These are phyloP conservation scores for Raphidocelis subcapitata DNA, from an alignment of 139 green algal genomes.

Conservation along the genomic window DNA sequence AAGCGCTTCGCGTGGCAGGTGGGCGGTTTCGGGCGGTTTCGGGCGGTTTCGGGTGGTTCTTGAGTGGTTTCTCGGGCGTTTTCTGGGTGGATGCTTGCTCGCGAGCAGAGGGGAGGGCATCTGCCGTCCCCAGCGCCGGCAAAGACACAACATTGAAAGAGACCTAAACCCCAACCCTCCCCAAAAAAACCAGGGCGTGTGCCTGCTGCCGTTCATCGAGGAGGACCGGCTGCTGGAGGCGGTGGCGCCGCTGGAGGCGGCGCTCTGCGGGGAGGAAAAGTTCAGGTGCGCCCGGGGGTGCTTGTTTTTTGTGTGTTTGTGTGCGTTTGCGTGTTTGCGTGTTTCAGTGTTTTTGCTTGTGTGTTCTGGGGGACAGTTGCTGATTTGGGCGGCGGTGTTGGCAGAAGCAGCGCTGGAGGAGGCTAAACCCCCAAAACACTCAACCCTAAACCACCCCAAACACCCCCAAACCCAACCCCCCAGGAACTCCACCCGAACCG, in stretches of 20 bases:
- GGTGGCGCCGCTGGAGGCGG: constrained; percentile 46
- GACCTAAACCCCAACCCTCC: too few relatives aligned
- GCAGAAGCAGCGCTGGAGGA: not conserved
- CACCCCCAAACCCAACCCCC: not conserved
- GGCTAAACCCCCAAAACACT: not conserved
- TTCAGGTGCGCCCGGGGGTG: constrained; percentile 33
- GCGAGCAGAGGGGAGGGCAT: too few relatives aligned
- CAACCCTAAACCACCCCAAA: not conserved
- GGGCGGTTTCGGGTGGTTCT: too few relatives aligned
- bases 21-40: not conserved
- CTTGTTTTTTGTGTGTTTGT: not conserved
- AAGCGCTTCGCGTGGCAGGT: constrained; percentile 96
- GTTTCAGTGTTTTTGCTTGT: not conserved
- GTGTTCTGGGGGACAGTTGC: not conserved
- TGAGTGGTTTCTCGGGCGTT: too few relatives aligned
- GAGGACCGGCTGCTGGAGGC: constrained; percentile 51
- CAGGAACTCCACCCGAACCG: constrained; percentile 65
- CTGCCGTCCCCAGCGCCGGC: too few relatives aligned
- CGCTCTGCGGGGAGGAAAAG: constrained; percentile 66
- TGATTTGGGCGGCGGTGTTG: too few relatives aligned
- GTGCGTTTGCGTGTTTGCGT: not conserved
- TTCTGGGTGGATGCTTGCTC: too few relatives aligned
- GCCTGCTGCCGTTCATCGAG: constrained; percentile 99
- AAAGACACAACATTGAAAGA: too few relatives aligned
- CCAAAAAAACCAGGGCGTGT: constrained; percentile 74